Conservation (phyloP, 768 basidiomycete species). For the Plicaturopsis crispa region DNA sequence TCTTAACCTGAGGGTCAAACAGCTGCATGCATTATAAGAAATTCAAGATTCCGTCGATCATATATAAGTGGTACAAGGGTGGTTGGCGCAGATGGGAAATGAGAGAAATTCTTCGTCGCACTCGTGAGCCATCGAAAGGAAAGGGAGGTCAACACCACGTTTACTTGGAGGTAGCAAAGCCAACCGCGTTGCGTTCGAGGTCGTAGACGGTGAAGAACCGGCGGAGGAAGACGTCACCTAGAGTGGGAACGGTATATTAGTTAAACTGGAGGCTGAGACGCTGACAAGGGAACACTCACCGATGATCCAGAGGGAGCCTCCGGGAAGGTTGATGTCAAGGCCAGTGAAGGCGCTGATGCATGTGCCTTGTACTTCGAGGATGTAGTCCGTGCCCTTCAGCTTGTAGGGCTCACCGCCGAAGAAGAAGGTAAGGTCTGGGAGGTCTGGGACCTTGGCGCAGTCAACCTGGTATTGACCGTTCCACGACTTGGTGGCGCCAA, state of each 20-base stretch:
- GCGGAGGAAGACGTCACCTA: constrained; percentile 87
- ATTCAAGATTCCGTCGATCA: too few species aligned
- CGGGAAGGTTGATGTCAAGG: constrained; percentile 81
- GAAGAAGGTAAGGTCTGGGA: constrained; percentile 81
- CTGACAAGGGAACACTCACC: constrained; percentile 36
- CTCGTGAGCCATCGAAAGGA: too few species aligned
- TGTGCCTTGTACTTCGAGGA: constrained; percentile 84
- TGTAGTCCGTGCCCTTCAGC: constrained; percentile 79
- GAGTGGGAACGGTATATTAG: constrained; percentile 4
- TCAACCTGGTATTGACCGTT: constrained; percentile 93
- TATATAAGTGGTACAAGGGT: too few species aligned
- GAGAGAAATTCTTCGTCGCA: too few species aligned
- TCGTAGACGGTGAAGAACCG: constrained; percentile 92
- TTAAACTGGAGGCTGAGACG: constrained; percentile 4
- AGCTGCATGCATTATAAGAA: too few species aligned
- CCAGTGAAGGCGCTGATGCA: constrained; percentile 94
- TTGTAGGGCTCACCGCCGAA: constrained; percentile 78
- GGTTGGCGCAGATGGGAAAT: too few species aligned
- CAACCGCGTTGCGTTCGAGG: constrained; percentile 69
- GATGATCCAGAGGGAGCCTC: constrained; percentile 82
- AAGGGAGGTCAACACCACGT: too few species aligned
- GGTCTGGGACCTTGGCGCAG: constrained; percentile 73
- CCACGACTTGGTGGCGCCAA: constrained; percentile 92
- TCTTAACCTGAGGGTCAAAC: too few species aligned
- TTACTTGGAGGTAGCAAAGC: constrained; percentile 48